Conservation (phyloP, 169 alveolate species). For the Amoebophrya sp. region DNA sequence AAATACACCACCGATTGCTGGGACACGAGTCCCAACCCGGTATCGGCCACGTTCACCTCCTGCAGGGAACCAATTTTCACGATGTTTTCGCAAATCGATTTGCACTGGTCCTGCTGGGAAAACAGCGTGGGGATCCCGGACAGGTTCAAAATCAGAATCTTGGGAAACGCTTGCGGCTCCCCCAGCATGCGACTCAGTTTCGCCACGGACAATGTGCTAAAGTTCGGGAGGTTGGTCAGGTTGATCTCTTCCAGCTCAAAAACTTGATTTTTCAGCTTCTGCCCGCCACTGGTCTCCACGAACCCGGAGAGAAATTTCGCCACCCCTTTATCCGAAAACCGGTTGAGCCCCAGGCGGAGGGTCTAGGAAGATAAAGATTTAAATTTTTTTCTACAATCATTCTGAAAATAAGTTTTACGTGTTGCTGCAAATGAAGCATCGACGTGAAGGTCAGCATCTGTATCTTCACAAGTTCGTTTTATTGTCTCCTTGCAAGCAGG, state of each 20-base stretch:
- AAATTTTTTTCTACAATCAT: too few species aligned
- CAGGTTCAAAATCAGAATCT: not conserved
- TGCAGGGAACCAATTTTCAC: not conserved
- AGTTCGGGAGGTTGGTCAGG: not conserved
- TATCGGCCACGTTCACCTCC: not conserved
- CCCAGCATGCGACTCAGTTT: not conserved
- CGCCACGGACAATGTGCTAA: not conserved
- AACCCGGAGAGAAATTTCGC: not conserved
- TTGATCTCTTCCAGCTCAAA: slow-evolving; percentile 7
- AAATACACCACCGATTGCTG: not conserved
- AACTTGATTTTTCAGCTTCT: not conserved
- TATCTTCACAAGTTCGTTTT: too few species aligned
- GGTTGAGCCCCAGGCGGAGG: not conserved
- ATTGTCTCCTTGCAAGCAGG: too few species aligned
- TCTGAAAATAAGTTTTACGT: too few species aligned
- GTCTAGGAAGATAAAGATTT: too few species aligned
- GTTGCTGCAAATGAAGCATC: too few species aligned
- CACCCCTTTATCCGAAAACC: not conserved
- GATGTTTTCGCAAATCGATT: not conserved
- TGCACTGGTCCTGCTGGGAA: not conserved
- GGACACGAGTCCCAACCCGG: not conserved
- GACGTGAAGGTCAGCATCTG: too few species aligned
- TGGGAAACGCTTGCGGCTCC: not conserved
- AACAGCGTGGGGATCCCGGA: not conserved
- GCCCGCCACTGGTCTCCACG: not conserved